A percentile compares a stretch with the other conserved stretches of the same genome.
phyloP scores from a whole-genome alignment of 176 grass and related monocot species.

The Cenchrus purpureus region DNA sequence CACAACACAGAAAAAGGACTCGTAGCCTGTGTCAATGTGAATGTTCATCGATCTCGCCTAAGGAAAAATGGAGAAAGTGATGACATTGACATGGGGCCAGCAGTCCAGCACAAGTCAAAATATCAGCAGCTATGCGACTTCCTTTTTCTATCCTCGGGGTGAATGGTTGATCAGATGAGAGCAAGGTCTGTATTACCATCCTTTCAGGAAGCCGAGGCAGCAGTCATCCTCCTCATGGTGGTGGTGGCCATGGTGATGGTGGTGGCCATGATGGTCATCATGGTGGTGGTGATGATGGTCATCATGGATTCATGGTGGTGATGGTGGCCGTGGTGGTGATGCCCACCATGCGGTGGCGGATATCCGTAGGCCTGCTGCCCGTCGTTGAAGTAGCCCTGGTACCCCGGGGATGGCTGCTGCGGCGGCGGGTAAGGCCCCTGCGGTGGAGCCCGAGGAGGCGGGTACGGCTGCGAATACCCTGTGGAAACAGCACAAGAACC shows the following conservation, averaged over 20 bases:
- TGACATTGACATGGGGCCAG: too few species aligned
- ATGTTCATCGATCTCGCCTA: too few species aligned
- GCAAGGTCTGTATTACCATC: constrained; percentile 70
- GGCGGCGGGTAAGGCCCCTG: constrained; percentile 49
- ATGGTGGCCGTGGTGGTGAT: constrained; percentile 42
- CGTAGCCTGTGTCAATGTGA: too few species aligned
- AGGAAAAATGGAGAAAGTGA: too few species aligned
- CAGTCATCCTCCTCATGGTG: constrained; percentile 51
- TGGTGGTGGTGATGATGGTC: constrained; percentile 35
- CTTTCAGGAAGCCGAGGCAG: constrained; percentile 81
- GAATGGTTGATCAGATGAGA: background rate
- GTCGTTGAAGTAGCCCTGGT: constrained; percentile 87
- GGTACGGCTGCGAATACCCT: constrained; percentile 65
- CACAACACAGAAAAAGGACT: too few species aligned
- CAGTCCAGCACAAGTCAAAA: too few species aligned
- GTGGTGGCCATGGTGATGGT: background rate
- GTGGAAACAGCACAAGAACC: constrained; percentile 36
- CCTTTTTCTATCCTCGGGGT: background rate
- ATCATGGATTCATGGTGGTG: constrained; percentile 14
- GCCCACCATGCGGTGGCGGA: constrained; percentile 31
- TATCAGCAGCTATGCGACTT: too few species aligned
- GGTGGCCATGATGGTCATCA: constrained; percentile 33
- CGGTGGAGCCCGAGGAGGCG: constrained; percentile 37
- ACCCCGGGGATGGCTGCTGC: constrained; percentile 63
- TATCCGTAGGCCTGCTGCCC: constrained; percentile 50